Percentiles rank a stretch among this genome's conserved stretches.
Conservation (phyloP, 352 stramenopile species). For the Globisporangium sylvaticum region DNA sequence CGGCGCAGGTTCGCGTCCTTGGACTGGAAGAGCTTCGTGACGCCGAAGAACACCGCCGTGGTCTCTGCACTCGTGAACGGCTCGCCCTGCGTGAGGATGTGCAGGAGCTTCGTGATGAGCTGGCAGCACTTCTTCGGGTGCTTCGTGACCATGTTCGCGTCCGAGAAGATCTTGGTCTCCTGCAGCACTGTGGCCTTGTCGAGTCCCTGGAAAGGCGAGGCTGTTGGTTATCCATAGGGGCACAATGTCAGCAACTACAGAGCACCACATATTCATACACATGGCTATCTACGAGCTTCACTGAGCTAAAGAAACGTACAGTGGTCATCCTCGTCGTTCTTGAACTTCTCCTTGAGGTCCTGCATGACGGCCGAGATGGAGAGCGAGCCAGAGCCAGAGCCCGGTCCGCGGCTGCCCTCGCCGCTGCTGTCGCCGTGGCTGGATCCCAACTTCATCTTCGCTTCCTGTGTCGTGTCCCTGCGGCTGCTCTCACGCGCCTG, state of each 20-base stretch:
- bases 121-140: constrained; percentile 98
- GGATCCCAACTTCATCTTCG: constrained; percentile 52
- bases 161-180: constrained; percentile 98
- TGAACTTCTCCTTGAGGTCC: constrained; percentile 98
- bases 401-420: constrained; percentile 29
- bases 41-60: constrained; percentile 98
- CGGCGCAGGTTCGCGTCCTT: constrained; percentile 95
- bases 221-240: constrained; percentile 25
- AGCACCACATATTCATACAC: background rate
- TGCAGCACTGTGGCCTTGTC: constrained; percentile 96
- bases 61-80: constrained; percentile 94
- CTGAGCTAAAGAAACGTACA: constrained; percentile 32
- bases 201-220: constrained; percentile 91
- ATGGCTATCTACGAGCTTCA: background rate
- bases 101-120: constrained; percentile 98
- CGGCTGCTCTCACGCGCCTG: background rate
- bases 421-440: constrained; percentile 44
- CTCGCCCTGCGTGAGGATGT: constrained; percentile 97
- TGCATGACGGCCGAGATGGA: constrained; percentile 90
- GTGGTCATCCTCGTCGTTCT: constrained; percentile 96
- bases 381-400: constrained; percentile 21
- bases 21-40: constrained; percentile 99
- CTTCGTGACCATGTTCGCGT: constrained; percentile 95
- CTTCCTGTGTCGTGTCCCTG: background rate
- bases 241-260: constrained; percentile 6